A percentile compares a stretch with the other conserved stretches of the same genome.
phyloP scores from a whole-genome alignment of 2,329 filamentous ascomycete genomes.

The Arachnomyces sp. region DNA sequence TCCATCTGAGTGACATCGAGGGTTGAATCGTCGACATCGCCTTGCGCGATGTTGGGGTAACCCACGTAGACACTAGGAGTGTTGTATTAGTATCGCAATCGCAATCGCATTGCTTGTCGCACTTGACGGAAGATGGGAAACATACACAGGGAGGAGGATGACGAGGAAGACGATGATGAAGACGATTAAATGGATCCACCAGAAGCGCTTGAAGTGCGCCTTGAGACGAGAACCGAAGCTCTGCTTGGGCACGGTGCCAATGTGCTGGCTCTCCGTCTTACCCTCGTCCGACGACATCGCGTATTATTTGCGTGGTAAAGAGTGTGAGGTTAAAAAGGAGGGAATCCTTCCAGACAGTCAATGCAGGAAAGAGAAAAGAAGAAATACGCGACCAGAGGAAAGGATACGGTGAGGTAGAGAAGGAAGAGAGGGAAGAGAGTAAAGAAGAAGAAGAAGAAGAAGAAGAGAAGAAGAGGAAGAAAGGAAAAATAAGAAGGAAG shows the following conservation, averaged over 20 bases:
- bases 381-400: background rate
- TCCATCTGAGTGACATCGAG: conserved; percentile 45
- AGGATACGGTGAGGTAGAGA: conserved; percentile 5
- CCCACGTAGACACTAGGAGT: conserved; percentile 48
- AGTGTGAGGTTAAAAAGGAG: background rate
- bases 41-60: conserved; percentile 52
- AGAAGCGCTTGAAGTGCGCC: conserved; percentile 39
- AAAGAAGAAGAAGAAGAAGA: conserved; percentile 4
- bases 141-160: conserved; percentile 51
- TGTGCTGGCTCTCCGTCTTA: background rate
- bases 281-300: conserved; percentile 7
- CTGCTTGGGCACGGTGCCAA: conserved; percentile 12
- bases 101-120: background rate
- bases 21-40: conserved; percentile 45
- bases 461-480: background rate
- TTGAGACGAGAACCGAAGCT: conserved; percentile 20
- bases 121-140: conserved; percentile 9
- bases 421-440: conserved; percentile 7
- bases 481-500: conserved; percentile 6
- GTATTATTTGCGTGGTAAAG: conserved; percentile 1
- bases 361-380: background rate
- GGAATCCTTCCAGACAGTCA: conserved; percentile 1
- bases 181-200: conserved; percentile 48
- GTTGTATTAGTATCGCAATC: background rate
- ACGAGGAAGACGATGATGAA: conserved; percentile 47